Percentiles rank a stretch among this genome's conserved stretches.
These are phyloP conservation scores for Cyclaneusma minus DNA, from an alignment of 2,329 filamentous ascomycete species.

Conservation along the genomic window DNA sequence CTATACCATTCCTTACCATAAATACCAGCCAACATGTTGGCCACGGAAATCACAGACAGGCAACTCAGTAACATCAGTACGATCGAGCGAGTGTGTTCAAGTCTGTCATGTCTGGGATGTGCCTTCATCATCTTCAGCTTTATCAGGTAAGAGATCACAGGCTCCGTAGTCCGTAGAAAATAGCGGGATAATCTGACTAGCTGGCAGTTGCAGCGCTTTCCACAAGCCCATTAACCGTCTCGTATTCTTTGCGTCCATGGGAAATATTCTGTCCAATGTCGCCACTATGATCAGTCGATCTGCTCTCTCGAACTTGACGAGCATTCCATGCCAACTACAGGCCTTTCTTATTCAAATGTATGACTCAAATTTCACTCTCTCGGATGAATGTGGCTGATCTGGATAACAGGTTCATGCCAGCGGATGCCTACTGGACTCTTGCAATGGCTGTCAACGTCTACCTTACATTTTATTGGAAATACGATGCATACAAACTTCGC, in stretches of 20 bases:
- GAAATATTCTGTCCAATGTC: conserved; percentile 64
- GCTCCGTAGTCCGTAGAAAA: too few relatives aligned
- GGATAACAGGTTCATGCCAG: conserved; percentile 55
- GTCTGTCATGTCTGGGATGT: conserved; percentile 55
- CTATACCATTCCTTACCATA: too few relatives aligned
- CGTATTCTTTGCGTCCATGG: conserved; percentile 70
- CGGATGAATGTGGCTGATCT: neutral
- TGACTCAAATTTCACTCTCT: conserved; percentile 15
- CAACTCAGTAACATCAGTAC: conserved; percentile 38
- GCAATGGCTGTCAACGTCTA: conserved; percentile 78
- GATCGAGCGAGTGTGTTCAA: conserved; percentile 53
- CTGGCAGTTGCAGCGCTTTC: conserved; percentile 49
- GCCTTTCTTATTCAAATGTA: conserved; percentile 73
- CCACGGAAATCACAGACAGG: neutral
- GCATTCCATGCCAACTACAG: conserved; percentile 47
- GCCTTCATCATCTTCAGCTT: conserved; percentile 61
- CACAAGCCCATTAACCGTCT: conserved; percentile 79
- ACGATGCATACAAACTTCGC: conserved; percentile 46
- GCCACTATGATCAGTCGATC: conserved; percentile 58
- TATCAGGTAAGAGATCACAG: too few relatives aligned
- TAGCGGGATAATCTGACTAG: too few relatives aligned
- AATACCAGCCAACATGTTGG: too few relatives aligned
- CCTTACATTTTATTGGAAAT: conserved; percentile 64
- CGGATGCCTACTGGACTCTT: conserved; percentile 62
- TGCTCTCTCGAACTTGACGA: conserved; percentile 28